phyloP scores from a whole-genome alignment of 1,284 basidiomycete species.

The Rugosomyces carneus region DNA sequence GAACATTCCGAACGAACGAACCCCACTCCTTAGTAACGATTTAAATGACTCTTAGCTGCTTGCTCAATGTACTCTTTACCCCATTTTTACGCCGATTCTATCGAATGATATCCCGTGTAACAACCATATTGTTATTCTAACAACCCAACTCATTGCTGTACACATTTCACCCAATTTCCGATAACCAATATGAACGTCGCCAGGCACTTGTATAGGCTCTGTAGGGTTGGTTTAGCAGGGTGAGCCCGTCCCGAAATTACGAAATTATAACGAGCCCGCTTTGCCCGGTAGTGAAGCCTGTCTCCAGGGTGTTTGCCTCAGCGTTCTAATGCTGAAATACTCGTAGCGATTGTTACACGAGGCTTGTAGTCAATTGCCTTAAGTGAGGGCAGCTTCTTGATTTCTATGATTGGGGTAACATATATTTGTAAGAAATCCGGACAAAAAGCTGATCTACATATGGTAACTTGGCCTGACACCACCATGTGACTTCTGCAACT shows the following conservation, averaged over 20 bases:
- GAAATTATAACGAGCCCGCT: background rate
- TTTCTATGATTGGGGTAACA: background rate
- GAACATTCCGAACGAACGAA: slow-evolving; percentile 30
- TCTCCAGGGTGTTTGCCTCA: background rate
- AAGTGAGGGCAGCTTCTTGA: no score
- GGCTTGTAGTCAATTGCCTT: no score
- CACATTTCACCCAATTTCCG: background rate
- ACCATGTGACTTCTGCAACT: background rate
- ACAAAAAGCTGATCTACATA: background rate
- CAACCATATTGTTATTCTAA: slow-evolving; percentile 3
- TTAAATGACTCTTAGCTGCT: slow-evolving; percentile 8
- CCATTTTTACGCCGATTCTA: slow-evolving; percentile 3
- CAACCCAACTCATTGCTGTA: background rate
- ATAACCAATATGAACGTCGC: background rate
- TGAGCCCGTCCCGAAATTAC: background rate
- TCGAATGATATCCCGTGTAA: slow-evolving; percentile 15
- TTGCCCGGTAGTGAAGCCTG: slow-evolving; percentile 1
- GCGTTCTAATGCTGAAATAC: background rate
- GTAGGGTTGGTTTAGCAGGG: background rate
- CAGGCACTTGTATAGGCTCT: background rate
- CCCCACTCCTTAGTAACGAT: slow-evolving; percentile 29
- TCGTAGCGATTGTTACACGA: slow-evolving; percentile 1
- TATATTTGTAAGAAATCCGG: background rate
- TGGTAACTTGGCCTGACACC: background rate
- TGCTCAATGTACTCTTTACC: slow-evolving; percentile 13